phyloP scores from a whole-genome alignment of 306 rosid species.

The Gleditsia sinensis region DNA sequence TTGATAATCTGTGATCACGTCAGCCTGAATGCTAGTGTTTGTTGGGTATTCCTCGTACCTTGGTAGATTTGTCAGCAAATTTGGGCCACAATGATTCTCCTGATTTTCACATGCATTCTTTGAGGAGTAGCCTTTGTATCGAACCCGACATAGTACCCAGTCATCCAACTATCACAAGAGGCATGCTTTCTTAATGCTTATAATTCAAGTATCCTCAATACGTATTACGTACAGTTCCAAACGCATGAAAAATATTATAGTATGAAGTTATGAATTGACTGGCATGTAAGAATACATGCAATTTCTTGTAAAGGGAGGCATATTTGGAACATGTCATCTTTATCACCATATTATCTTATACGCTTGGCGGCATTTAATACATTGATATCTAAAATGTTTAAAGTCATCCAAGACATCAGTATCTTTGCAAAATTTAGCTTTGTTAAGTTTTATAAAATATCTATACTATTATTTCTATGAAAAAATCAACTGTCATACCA shows the following conservation, averaged over 20 bases:
- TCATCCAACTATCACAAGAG: slow-evolving; percentile 64
- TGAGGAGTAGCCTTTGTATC: slow-evolving; percentile 48
- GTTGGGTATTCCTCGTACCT: slow-evolving; percentile 39
- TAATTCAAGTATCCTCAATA: background rate
- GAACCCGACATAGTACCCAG: slow-evolving; percentile 82
- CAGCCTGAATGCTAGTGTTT: slow-evolving; percentile 27
- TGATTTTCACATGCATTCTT: slow-evolving; percentile 46
- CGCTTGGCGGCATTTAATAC: too few relatives aligned
- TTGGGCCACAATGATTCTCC: slow-evolving; percentile 39
- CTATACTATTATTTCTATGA: too few relatives aligned
- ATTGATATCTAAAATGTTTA: too few relatives aligned
- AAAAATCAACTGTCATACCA: too few relatives aligned
- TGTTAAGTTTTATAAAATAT: too few relatives aligned
- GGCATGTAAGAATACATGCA: too few relatives aligned
- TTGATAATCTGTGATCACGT: slow-evolving; percentile 48
- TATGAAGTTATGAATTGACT: background rate
- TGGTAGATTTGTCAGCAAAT: slow-evolving; percentile 18
- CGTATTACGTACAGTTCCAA: background rate
- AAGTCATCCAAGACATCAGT: too few relatives aligned
- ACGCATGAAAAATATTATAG: background rate
- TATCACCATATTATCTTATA: too few relatives aligned
- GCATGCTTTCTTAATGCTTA: background rate
- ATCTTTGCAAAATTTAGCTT: too few relatives aligned
- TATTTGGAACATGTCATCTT: too few relatives aligned
- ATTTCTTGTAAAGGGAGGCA: too few relatives aligned